Evolutionary conservation across 2,329 filamentous ascomycete species (phyloP).

Genomic region (Lasiodiplodia hormozganensis): DNA sequence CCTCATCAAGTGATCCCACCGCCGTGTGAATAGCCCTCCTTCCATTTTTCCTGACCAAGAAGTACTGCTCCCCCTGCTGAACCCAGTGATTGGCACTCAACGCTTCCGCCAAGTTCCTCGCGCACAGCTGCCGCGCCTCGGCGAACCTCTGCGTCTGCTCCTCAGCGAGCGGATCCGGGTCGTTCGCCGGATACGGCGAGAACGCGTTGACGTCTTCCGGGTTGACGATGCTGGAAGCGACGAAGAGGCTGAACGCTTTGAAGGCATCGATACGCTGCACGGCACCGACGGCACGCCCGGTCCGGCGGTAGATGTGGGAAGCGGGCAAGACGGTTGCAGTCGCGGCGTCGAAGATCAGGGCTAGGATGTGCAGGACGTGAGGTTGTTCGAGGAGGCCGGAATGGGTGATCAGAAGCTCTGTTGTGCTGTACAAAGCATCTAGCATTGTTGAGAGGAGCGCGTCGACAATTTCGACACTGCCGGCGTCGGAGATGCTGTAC

Average conservation of each 20-base stretch:
- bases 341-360: constrained; percentile 51
- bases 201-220: constrained; percentile 30
- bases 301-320: constrained; percentile 55
- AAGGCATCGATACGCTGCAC: constrained; percentile 49
- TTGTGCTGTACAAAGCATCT: constrained; percentile 39
- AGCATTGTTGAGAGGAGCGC: constrained; percentile 47
- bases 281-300: constrained; percentile 30
- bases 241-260: constrained; percentile 47
- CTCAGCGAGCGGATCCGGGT: constrained; percentile 30
- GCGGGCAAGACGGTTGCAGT: constrained; percentile 50
- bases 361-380: constrained; percentile 47
- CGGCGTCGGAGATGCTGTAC: constrained; percentile 50
- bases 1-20: constrained; percentile 39
- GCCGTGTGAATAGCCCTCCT: neutral
- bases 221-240: constrained; percentile 37
- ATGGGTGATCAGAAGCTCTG: constrained; percentile 46
- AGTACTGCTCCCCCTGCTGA: constrained; percentile 43
- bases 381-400: constrained; percentile 47
- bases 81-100: constrained; percentile 56
- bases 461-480: constrained; percentile 49
- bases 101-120: constrained; percentile 52
- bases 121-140: constrained; percentile 37
- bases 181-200: constrained; percentile 30
- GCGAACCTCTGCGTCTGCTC: constrained; percentile 21
- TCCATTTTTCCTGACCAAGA: constrained; percentile 52